Evolutionary conservation across 202 grass and related monocot genomes (phyloP), one percentile per base, ranked within the genome.

Genomic region (Schoenoplectus tabernaemontani): DNA sequence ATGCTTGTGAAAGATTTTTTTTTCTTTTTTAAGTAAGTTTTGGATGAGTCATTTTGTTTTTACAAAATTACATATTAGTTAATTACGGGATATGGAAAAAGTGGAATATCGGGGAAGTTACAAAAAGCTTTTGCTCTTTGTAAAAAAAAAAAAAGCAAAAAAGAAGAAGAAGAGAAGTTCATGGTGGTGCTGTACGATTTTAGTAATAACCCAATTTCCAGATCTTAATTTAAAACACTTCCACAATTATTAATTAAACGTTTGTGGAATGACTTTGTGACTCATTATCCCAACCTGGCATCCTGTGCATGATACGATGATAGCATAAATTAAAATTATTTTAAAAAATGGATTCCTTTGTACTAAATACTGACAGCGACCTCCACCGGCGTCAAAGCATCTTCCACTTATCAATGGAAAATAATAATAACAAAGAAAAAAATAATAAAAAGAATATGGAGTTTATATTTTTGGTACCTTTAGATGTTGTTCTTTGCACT

Each of bases 1-100:
- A 74, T 74, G 24, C 7, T 53, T 54, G 24, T 75, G 26, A 15
- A 75, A 54, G 46, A 75, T 54, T 75, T 15, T 75, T 75, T n/a
- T n/a, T n/a, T n/a, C n/a, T n/a, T n/a, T n/a, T n/a, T n/a, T n/a
- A n/a, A n/a, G n/a, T n/a, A n/a, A n/a, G n/a, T n/a, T n/a, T n/a
- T n/a, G n/a, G n/a, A n/a, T n/a, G n/a, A n/a, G n/a, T n/a, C n/a
- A n/a, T 50, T 46, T 50, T 50, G 8, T 73, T 73, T 50, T 6
- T 50, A 54, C 47, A 34, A 32, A 54, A 54, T 74, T 33, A 16
- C 44, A 51, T 73, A 17, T 44, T n/a, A 48, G 22, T n/a, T 69
- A 74, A 74, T 17, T 72, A 53, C 42, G 23, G 26, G 6, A 28
- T 32, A 50, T n/a, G n/a, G n/a, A n/a, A n/a, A n/a, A n/a, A n/a